Evolutionary conservation across 1,139 yeast genomes (phyloP), one percentile per base, ranked within the genome.

Genomic region (Debaryomycetaceae sp.): DNA sequence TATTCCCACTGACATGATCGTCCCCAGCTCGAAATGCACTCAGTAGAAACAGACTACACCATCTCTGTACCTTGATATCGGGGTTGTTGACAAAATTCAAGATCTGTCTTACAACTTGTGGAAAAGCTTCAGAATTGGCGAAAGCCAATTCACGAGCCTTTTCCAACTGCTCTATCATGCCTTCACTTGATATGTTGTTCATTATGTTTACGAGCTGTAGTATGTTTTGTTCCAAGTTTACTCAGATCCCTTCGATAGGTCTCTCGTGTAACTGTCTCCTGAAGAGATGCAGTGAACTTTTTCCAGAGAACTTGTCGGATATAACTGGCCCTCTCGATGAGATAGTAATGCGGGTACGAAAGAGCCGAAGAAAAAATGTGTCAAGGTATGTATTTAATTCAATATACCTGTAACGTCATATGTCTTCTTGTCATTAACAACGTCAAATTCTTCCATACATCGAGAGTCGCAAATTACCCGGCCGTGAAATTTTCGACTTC

Each of bases 31-130:
- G 59, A 56, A 75, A 72, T 37, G 78, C 66, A 43, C 76, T 78
- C 45, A 65, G 63, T 27, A 77, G 60, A 52, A 78, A 79, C 37
- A 57, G 57, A 5, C 78, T 62, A 49, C 79, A 73, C 83, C 83
- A 77, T 44, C 62, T 58, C 47, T 73, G 75, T 24, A 75, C 62
- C 42, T 59, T 43, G 31, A 59, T 45, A 51, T 68, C 68, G 13
- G 67, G 66, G 52, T 66, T 60, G 46, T 57, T 54, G 52, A 63
- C 59, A 54, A 80, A 69, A 43, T 75, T 72, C 42, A 77, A 66
- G 35, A 82, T 74, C 37, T 80, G 81, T 40, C 78, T 70, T 38
- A 80, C 62, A 17, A 81, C 83, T 48, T 76, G 80, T 4, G 83
- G 78, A 48, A 78, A 72, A 45, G 74, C 65, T 35, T 70, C 65